Evolutionary conservation across 768 basidiomycete genomes (phyloP), one percentile per base, ranked within the genome.

Genomic region (Serendipita indica): DNA sequence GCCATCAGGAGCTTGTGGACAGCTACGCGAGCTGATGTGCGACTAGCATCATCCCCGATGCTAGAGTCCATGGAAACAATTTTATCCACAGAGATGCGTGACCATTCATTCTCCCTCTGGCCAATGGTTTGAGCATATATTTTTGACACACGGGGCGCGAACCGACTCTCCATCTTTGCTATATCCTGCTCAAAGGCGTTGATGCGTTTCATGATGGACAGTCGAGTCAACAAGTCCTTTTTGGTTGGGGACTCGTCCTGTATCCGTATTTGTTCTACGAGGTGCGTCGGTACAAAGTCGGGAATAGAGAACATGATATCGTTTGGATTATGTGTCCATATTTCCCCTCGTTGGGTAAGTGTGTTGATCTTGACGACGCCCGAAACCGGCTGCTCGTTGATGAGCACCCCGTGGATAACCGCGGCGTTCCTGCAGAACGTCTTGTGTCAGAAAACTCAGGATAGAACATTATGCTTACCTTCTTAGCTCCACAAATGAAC

Each of bases 1-100:
- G 71, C 67, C 76, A 89, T 80, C 62, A 92, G 71, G 62, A 77
- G 76, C 60, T 79, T 79, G 69, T 92, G 87, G 0, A 80, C 65
- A 13, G 75, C 76, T 32, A 79, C 63, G 39, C 69, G 67, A n/a
- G 74, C 75, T 57, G 79, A 73, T 10, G 72, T 68, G 34, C 68
- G 63, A 58, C 69, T 66, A 30, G 69, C 64, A 1, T 66, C 65
- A n/a, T 73, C 70, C 3, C 69, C 66, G 12, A 64, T 63, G 22
- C 70, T 67, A 22, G 83, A 62, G 33, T 78, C 66, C 27, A 71
- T 60, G 3, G 79, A 77, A 12, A 79, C 81, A 57, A 54, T 54
- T n/a, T 84, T 72, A 2, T 70, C 60, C 22, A 83, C 69, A 0
- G 83, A 81, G 32, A 83, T 72, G 4, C 69, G 69, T 0, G 70